A percentile compares a stretch with the other conserved stretches of the same genome.
These are phyloP conservation scores for Yamadazyma laniorum DNA, from an alignment of 805 yeast genomes.

Conservation along the genomic window DNA sequence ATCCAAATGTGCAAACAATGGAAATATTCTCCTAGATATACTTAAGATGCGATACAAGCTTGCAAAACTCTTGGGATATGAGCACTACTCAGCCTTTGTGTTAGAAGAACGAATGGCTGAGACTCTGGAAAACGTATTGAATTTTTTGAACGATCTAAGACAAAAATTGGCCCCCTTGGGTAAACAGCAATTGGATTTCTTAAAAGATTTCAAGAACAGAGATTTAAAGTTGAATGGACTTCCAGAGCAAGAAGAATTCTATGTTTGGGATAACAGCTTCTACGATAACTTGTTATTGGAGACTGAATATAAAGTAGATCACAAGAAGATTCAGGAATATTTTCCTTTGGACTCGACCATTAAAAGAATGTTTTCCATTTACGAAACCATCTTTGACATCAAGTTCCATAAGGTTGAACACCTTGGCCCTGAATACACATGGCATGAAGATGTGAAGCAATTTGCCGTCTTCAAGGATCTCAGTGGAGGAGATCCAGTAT, in stretches of 20 bases:
- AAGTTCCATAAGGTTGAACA: conserved; percentile 56
- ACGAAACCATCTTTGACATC: conserved; percentile 66
- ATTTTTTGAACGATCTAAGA: conserved; percentile 62
- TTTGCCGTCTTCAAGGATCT: conserved; percentile 69
- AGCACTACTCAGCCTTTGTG: conserved; percentile 65
- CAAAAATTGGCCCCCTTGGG: conserved; percentile 61
- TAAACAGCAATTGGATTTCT: conserved; percentile 45
- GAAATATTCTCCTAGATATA: conserved; percentile 56
- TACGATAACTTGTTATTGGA: conserved; percentile 67
- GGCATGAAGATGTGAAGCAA: conserved; percentile 81
- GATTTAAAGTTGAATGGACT: conserved; percentile 49
- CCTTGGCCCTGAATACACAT: conserved; percentile 43
- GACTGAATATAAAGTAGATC: conserved; percentile 68
- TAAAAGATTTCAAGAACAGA: conserved; percentile 51
- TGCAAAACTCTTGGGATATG: conserved; percentile 65
- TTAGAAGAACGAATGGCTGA: conserved; percentile 84
- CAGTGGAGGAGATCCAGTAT: conserved; percentile 37
- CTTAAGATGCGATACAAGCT: conserved; percentile 59
- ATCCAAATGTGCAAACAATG: conserved; percentile 65
- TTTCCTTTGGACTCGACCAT: conserved; percentile 74
- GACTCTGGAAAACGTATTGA: conserved; percentile 54
- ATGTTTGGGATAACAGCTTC: conserved; percentile 73
- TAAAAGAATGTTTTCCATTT: conserved; percentile 65
- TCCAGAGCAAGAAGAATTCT: conserved; percentile 37
- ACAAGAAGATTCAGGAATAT: conserved; percentile 68